Base-by-base conservation (phyloP, 139 green algal genomes). In the Dunaliella primolecta region DNA sequence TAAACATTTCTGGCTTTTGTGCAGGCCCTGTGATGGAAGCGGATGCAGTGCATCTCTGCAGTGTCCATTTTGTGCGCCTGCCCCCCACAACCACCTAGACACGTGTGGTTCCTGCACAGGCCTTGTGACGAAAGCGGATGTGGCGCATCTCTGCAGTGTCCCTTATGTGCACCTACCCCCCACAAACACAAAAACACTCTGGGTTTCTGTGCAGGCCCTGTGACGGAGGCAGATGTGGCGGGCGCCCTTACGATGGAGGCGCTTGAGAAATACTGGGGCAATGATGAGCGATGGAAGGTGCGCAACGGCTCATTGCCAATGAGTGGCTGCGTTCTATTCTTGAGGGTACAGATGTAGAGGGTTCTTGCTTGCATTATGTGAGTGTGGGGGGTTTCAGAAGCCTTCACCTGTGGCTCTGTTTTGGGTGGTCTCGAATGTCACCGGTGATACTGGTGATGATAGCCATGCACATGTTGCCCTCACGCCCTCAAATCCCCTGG, bases 251-350 rank as follows among this genome's bases (percentile, higher is more conserved):
- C 85, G 0, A 36, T 93, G 27, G 90, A 90, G 74, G 76, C 86
- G 25, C 77, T 95, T 36, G 88, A 86, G 36, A 80, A 82, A 2
- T 90, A 90, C 33, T 95, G 90, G 91, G 86, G 83, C 15, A 88
- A 89, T 37, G 93, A 96, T 71, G 89, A 92, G 25, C 85, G 93
- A 71, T 96, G 93, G 93, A 83, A 89, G 82, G 90, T 89, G 30
- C 71, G 71, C 0, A 78, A 79, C n/a, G n/a, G n/a, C n/a, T n/a
- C n/a, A n/a, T n/a, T n/a, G 35, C 46, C 75, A 3, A 38, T 36
- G 75, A 29, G 30, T 3, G 75, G 30, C n/a, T n/a, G n/a, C n/a
- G n/a, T n/a, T n/a, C n/a, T n/a, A 29, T 30, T 11, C n/a, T 21
- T 36, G 75, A 23, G 75, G 7, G 23, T 80, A 32, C 24, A 32